Base-by-base conservation (phyloP, 2,329 filamentous ascomycete genomes). In the Periglandula ipomoeae region DNA sequence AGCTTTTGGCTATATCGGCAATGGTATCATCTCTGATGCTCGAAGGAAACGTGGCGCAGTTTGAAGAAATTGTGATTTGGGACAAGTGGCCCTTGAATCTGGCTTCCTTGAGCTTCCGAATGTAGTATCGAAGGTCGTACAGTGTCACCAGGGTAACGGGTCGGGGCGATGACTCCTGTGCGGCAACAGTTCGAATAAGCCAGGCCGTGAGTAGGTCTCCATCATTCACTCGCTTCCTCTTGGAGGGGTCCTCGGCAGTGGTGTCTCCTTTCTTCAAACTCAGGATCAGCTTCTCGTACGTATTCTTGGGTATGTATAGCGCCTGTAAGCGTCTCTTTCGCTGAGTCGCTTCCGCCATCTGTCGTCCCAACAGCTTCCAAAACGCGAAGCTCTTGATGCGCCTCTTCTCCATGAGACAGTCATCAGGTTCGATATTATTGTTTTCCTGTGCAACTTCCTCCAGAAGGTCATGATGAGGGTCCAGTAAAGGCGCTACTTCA, bases 161-260 rank as follows among this genome's bases (percentile, higher is more conserved):
- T 4, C 55, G 51, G 11, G 51, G 48, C n/a, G 44, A 43, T 17
- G 56, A 50, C 37, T 57, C 51, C 17, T 55, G 52, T 13, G 47
- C 41, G 11, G 54, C 53, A 11, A 64, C 49, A 15, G 56, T 47
- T 7, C 52, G 54, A 5, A 64, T 56, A 46, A 62, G 56, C 69
- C 71, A 76, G 0, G 69, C 70, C 1, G 61, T 57, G 2, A 76
- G 55, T 2, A 75, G 58, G 46, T 76, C 72, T 19, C 67, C 65
- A n/a, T 74, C 70, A 51, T 68, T 74, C 24, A 75, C 38, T 47
- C 71, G 74, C 3, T 30, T 38, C 19, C 15, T 2, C 17, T 27
- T 30, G n/a, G 17, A 6, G 13, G 11, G 49, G 20, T 70, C 65
- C n/a, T n/a, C n/a, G n/a, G n/a, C n/a, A n/a, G 4, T 58, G 52